phyloP scores from a whole-genome alignment of 345 rosid species.

The Citropsis articulata region DNA sequence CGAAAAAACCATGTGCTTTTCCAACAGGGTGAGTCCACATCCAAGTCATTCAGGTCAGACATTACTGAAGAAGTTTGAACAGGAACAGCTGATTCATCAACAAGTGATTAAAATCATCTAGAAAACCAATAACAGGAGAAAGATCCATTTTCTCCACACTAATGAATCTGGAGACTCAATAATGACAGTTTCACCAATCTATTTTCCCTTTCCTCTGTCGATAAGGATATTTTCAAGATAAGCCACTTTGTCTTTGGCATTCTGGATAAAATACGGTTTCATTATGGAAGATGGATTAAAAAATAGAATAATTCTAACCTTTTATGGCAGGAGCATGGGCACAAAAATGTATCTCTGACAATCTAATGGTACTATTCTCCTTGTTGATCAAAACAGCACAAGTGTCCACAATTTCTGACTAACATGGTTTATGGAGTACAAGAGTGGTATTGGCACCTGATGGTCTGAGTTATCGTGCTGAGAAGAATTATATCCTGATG shows the following conservation, averaged over 20 bases:
- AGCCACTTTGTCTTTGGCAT: constrained; percentile 6
- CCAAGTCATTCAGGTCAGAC: constrained; percentile 36
- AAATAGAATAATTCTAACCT: no score
- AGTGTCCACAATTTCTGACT: no score
- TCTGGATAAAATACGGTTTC: no score
- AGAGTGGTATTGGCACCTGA: constrained; percentile 11
- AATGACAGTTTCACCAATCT: neutral
- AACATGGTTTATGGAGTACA: neutral
- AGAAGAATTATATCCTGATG: constrained; percentile 11
- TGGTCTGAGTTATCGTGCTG: constrained; percentile 12
- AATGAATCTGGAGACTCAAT: constrained; percentile 10
- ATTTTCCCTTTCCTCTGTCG: constrained; percentile 10
- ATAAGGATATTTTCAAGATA: neutral
- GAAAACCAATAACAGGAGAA: neutral
- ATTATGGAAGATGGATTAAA: no score
- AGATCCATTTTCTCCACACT: constrained; percentile 12
- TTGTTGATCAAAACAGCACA: no score
- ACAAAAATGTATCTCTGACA: no score
- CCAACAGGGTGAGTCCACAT: constrained; percentile 75
- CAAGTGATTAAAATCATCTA: constrained; percentile 17
- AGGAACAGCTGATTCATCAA: constrained; percentile 16
- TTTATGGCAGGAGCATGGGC: no score
- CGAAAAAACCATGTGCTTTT: constrained; percentile 33
- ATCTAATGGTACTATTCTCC: no score
- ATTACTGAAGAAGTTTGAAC: constrained; percentile 20